Evolutionary conservation across 257 asterid genomes (phyloP).

Genomic region (Solanum clarkiae): DNA sequence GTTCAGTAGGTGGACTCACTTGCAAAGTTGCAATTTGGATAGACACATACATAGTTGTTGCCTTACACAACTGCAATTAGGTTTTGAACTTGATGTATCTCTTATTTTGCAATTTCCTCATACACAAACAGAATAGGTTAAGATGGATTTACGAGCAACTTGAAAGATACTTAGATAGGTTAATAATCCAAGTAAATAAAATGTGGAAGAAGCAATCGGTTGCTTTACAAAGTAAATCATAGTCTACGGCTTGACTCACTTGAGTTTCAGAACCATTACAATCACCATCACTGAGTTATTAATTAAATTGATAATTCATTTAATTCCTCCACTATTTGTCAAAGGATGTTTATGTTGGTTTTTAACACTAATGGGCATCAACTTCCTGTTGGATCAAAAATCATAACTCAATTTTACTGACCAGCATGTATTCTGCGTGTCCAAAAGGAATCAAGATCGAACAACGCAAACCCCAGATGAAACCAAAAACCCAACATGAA

Average conservation of each 20-base stretch:
- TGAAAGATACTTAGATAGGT: background rate
- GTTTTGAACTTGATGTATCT: background rate
- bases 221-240: background rate
- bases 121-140: background rate
- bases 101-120: background rate
- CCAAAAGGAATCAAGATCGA: background rate
- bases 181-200: background rate
- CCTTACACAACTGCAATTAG: background rate
- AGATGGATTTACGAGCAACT: background rate
- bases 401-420: background rate
- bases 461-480: background rate
- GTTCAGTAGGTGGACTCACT: background rate
- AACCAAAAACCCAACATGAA: background rate
- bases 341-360: background rate
- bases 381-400: background rate
- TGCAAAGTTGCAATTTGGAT: background rate
- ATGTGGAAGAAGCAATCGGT: background rate
- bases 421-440: background rate
- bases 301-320: background rate
- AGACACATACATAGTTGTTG: background rate
- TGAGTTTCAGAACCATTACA: background rate
- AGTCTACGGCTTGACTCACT: background rate
- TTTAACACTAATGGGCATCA: background rate
- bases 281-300: background rate
- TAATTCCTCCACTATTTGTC: background rate